Evolutionary conservation across 2,329 filamentous ascomycete species (phyloP), one percentile per base, ranked within the genome.

Genomic region (Arthrocladium fulminans): DNA sequence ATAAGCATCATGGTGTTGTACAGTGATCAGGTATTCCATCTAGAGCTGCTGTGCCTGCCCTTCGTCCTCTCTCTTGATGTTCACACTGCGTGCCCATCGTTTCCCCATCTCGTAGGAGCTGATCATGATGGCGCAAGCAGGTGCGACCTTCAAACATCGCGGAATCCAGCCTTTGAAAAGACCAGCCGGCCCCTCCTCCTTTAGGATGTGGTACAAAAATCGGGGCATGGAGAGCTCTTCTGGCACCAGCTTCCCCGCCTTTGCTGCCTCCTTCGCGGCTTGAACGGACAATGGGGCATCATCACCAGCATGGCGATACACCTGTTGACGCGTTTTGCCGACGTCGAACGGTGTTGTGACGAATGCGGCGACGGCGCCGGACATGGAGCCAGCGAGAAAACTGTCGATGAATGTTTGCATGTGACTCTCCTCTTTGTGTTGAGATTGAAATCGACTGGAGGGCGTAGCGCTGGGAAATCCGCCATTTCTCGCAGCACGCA

Each of bases 51-150:
- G 32, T 22, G 13, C 12, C 22, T 38, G 20, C 12, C 12, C 29
- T 25, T 48, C 29, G 12, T 54, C 51, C 25, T 65, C 64, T 47
- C 67, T 68, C 57, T 70, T 71, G 58, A 81, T 75, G 56, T 97
- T 96, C 43, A 87, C 79, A 9, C 78, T 76, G 47, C 80, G 75
- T 27, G 94, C 94, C 63, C 85, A 82, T 65, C 86, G 83, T 74
- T 98, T 98, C 44, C 92, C 89, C 30, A 97, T 79, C 67, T 98
- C 92, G 65, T 97, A 98, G 63, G 84, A 95, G 63, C 87, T 94
- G 63, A 98, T 97, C 92, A 98, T 98, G 63, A 98, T 97, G 23
- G 92, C 92, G 67, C 92, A 98, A 0, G 90, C 88, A 1, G 92
- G 92, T 1, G 92, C 90, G 3, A 98, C 89, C 65, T 97, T 97